Evolutionary conservation across 805 yeast genomes (phyloP), one percentile per base, ranked within the genome.

Genomic region (Metschnikowia dekortorum): DNA sequence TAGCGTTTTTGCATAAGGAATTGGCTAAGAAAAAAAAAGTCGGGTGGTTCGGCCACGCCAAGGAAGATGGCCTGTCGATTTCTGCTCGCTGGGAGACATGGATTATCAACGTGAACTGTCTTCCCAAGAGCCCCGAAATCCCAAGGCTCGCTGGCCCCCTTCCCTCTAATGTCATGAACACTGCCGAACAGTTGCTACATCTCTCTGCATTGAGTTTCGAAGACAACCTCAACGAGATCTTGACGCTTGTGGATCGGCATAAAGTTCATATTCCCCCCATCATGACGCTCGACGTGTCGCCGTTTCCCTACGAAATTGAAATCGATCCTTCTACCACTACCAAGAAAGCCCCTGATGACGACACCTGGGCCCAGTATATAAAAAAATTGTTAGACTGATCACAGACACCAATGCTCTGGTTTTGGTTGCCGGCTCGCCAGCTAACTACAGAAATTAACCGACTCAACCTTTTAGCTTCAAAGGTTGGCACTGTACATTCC

Each of bases 231-330:
- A 54, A 71, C 46, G 65, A 70, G 48, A 76, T 85, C n/a, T 66
- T 81, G 34, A 75, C 78, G 13, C 64, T 69, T n/a, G 81, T 74
- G 13, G 86, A 85, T 58, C 58, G 62, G 6, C 74, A 83, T 59
- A 84, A 81, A 58, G 79, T 74, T 44, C 90, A 85, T 56, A 82
- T 88, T 2, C 95, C 96, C 3, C 86, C 88, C 0, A 84, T 87
- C 26, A 79, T 85, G 14, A 78, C 87, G 1, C 69, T 82, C 13
- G 89, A 84, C 3, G 68, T 78, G 30, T 68, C 82, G 9, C 92
- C 94, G 2, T 87, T 87, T 59, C 88, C 76, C 1, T 73, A 68
- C 53, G 57, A 51, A 8, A 70, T 74, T n/a, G 55, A 58, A 11
- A 58, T 71, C 16, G 65, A 44, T 45, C 56, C 52, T 35, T 41